Base-by-base conservation (phyloP, 495 filamentous ascomycete genomes). In the Delitschia confertaspora region DNA sequence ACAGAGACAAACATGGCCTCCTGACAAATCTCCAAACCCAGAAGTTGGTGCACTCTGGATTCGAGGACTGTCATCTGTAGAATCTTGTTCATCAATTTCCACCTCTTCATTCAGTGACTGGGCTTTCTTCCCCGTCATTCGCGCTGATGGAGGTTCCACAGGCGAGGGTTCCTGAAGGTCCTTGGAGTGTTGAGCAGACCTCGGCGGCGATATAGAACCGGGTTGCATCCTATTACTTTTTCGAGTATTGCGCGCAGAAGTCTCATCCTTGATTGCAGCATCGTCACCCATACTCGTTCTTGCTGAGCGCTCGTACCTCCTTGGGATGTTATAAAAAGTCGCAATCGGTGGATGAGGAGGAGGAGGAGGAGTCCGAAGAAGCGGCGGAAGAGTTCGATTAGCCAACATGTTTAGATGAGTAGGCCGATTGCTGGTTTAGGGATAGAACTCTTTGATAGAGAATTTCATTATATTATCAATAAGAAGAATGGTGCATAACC, bases 1-100 rank as follows among this genome's bases (percentile, higher is more conserved):
- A 64, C 91, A 98, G 54, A 95, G 76, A 69, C 91, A 98, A 44
- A 95, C 76, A 38, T 74, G 73, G n/a, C n/a, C n/a, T n/a, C 44
- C 49, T 35, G 48, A 36, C 3, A 49, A 29, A 16, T 57, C 53
- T 42, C 40, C 45, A 51, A 43, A 44, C 8, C 17, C 47, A 9
- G 34, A 26, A 1, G 47, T 44, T 23, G 42, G 23, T 25, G 47
- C 42, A 39, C 43, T 51, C 13, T 34, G 20, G n/a, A n/a, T n/a
- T 21, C 38, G 49, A 43, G 38, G 35, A 53, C 57, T 37, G 34
- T 45, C 35, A 44, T 63, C 62, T 30, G 38, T 49, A 38, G 42
- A 51, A 19, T 38, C 39, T 9, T 25, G 29, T 18, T 54, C 31
- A 2, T 10, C 34, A 20, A 20, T 43, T 5, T 48, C 51, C 8